Evolutionary conservation across 2,329 filamentous ascomycete species (phyloP).

Genomic region (Trichoderma sp.): DNA sequence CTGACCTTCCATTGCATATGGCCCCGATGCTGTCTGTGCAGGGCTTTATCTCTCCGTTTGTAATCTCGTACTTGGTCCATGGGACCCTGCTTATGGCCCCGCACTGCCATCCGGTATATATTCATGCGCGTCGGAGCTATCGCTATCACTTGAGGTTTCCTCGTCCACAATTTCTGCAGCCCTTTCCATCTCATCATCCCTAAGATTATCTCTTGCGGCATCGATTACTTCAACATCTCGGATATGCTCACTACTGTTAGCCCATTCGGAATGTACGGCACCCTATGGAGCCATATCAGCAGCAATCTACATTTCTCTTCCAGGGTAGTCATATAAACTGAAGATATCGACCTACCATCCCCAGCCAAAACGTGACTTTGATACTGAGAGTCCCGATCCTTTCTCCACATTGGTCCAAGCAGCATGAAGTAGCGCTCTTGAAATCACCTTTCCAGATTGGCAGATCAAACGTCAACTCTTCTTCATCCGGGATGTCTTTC

Average conservation of each 20-base stretch:
- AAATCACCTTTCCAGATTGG: conserved; percentile 62
- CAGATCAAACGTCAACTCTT: conserved; percentile 56
- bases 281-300: conserved; percentile 27
- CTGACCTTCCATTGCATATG: conserved; percentile 67
- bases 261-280: conserved; percentile 36
- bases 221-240: conserved; percentile 48
- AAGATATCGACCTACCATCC: conserved; percentile 30
- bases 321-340: not conserved
- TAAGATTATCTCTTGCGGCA: conserved; percentile 36
- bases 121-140: conserved; percentile 31
- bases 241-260: conserved; percentile 33
- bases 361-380: conserved; percentile 35
- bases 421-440: conserved; percentile 46
- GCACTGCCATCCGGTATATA: conserved; percentile 38
- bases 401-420: conserved; percentile 44
- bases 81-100: conserved; percentile 43
- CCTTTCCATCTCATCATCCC: conserved; percentile 32
- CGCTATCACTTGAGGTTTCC: conserved; percentile 30
- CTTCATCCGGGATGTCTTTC: conserved; percentile 65
- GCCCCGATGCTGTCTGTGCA: conserved; percentile 64
- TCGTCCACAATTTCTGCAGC: conserved; percentile 36
- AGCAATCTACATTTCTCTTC: not conserved
- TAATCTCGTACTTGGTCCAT: conserved; percentile 57
- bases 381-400: conserved; percentile 45
- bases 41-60: conserved; percentile 53